These are phyloP conservation scores for Xerocomellus chrysenteron DNA, from an alignment of 768 basidiomycete species.

Conservation along the genomic window DNA sequence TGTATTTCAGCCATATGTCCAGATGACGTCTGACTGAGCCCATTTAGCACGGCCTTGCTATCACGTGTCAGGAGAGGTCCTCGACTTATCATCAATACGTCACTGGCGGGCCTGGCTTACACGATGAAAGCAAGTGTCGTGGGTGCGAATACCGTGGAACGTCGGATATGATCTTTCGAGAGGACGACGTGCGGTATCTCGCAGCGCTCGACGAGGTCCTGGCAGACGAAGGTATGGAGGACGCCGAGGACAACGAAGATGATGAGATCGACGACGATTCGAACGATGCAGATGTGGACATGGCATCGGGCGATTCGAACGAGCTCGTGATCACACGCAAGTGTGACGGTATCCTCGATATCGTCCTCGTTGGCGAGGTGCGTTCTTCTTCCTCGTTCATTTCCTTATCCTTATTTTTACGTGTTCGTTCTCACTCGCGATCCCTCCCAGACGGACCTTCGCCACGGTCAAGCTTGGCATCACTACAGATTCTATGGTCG, in stretches of 20 bases:
- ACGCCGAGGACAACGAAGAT: slow-evolving; percentile 30
- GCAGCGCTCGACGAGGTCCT: slow-evolving; percentile 6
- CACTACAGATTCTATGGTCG: slow-evolving; percentile 51
- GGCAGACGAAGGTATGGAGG: slow-evolving; percentile 14
- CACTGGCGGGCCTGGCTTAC: slow-evolving; percentile 38
- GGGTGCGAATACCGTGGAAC: slow-evolving; percentile 30
- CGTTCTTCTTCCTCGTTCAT: slow-evolving; percentile 8
- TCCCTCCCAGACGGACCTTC: slow-evolving; percentile 44
- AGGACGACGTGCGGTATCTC: slow-evolving; percentile 27
- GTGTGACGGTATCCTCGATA: slow-evolving; percentile 60
- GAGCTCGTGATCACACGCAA: slow-evolving; percentile 27
- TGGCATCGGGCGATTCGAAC: slow-evolving; percentile 20
- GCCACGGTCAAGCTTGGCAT: slow-evolving; percentile 49
- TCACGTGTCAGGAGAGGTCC: slow-evolving; percentile 23
- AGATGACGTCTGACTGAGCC: slow-evolving; percentile 2
- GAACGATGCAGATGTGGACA: slow-evolving; percentile 26
- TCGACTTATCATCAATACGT: slow-evolving; percentile 44
- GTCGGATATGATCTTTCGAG: slow-evolving; percentile 28
- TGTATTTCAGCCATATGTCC: slow-evolving; percentile 8
- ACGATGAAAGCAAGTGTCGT: slow-evolving; percentile 41
- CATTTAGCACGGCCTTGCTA: slow-evolving; percentile 20
- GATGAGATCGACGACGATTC: slow-evolving; percentile 29
- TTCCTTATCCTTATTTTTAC: not conserved
- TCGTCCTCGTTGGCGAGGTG: slow-evolving; percentile 61
- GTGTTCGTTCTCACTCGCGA: not conserved